Evolutionary conservation across 2,329 filamentous ascomycete species (phyloP).

Genomic region (Akanthomyces dipterigenus): DNA sequence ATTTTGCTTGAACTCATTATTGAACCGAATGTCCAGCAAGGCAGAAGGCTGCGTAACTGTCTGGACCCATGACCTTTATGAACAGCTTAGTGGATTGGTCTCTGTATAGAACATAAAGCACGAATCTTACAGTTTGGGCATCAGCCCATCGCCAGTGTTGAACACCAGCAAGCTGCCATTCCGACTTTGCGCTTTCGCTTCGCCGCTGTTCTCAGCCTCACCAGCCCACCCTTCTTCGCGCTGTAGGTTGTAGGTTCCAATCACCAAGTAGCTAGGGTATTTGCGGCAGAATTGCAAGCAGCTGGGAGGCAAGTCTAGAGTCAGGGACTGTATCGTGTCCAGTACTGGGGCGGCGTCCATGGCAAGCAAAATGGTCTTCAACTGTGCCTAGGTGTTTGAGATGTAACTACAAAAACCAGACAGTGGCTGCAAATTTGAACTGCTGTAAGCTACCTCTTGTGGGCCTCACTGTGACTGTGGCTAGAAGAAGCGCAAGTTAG

Average conservation of each 20-base stretch:
- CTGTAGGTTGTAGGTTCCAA: constrained; percentile 80
- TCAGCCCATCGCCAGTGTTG: constrained; percentile 28
- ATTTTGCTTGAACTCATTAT: constrained; percentile 36
- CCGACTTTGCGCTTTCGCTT: constrained; percentile 50
- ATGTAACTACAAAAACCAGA: neutral
- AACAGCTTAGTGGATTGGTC: neutral
- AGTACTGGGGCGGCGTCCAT: constrained; percentile 2
- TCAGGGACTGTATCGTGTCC: constrained; percentile 21
- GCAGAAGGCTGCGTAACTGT: constrained; percentile 61
- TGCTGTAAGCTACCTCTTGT: neutral
- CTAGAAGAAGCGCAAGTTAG: neutral
- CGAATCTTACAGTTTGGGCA: constrained; percentile 44
- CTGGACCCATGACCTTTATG: constrained; percentile 47
- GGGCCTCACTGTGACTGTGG: neutral
- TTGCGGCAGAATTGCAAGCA: constrained; percentile 68
- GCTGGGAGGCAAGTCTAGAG: constrained; percentile 63
- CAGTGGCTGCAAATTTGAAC: neutral
- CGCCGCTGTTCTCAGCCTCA: constrained; percentile 17
- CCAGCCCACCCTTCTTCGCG: constrained; percentile 28
- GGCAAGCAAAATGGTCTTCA: neutral
- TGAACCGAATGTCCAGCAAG: constrained; percentile 81
- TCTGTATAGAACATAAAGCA: neutral
- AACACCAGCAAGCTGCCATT: constrained; percentile 70
- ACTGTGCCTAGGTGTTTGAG: neutral
- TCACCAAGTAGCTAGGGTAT: constrained; percentile 59